Conservation (phyloP, 1,139 yeast species). For the Nadsonia starkeyi-henricii region DNA sequence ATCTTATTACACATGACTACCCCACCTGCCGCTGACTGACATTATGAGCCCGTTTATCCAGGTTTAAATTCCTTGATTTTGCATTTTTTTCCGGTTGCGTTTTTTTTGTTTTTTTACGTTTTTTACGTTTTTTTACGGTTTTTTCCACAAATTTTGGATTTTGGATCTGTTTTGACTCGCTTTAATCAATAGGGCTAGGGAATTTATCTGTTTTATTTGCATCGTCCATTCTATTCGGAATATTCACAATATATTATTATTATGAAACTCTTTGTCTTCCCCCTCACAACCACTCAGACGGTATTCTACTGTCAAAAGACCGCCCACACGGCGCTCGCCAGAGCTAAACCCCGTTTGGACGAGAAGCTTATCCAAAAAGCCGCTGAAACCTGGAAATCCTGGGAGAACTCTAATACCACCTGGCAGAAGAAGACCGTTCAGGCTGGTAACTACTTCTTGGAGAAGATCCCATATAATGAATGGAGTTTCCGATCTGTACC, state of each 20-base stretch:
- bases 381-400: slow-evolving; percentile 32
- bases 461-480: slow-evolving; percentile 38
- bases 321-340: slow-evolving; percentile 16
- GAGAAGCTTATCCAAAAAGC: slow-evolving; percentile 35
- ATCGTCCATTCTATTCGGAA: no score
- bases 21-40: no score
- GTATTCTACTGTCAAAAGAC: slow-evolving; percentile 20
- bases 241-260: no score
- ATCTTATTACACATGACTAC: no score
- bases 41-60: no score
- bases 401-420: slow-evolving; percentile 29
- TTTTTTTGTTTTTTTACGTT: not conserved
- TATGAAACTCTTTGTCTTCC: slow-evolving; percentile 5
- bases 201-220: no score
- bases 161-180: no score
- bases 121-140: no score
- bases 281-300: slow-evolving; percentile 6
- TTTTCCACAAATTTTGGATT: no score
- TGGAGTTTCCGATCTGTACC: slow-evolving; percentile 38
- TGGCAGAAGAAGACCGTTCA: slow-evolving; percentile 31
- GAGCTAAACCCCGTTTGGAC: slow-evolving; percentile 22
- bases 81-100: no score
- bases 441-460: slow-evolving; percentile 28
- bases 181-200: no score
- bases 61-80: no score